Conservation (phyloP, 805 yeast species). For the Sungouiozyma intestinalis region DNA sequence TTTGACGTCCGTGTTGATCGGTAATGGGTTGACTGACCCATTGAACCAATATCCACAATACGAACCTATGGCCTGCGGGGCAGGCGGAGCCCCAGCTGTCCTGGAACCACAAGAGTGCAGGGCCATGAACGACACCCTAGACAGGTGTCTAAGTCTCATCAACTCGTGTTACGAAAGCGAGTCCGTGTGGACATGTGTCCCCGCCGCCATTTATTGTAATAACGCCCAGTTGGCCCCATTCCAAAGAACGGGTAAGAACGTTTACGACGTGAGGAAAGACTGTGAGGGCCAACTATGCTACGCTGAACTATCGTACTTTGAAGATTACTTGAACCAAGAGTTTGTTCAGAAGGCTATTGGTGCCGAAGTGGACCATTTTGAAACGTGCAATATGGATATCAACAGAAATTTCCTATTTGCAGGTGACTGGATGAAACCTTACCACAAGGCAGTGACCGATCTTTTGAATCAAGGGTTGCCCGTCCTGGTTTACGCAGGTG, state of each 20-base stretch:
- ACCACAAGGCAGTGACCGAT: slow-evolving; percentile 62
- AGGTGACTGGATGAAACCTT: slow-evolving; percentile 91
- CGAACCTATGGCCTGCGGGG: slow-evolving; percentile 92
- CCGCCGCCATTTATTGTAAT: slow-evolving; percentile 86
- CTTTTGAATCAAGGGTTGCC: slow-evolving; percentile 67
- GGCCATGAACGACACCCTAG: slow-evolving; percentile 53
- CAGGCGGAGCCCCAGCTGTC: slow-evolving; percentile 75
- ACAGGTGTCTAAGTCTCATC: slow-evolving; percentile 69
- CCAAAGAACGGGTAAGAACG: slow-evolving; percentile 77
- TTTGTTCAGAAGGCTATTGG: slow-evolving; percentile 77
- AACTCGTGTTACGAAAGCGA: slow-evolving; percentile 67
- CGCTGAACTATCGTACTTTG: slow-evolving; percentile 64
- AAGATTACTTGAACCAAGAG: slow-evolving; percentile 64
- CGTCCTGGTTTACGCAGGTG: slow-evolving; percentile 87
- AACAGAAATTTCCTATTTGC: slow-evolving; percentile 71
- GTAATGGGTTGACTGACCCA: slow-evolving; percentile 86
- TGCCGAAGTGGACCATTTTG: slow-evolving; percentile 73
- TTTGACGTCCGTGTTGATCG: slow-evolving; percentile 70
- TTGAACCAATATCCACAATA: slow-evolving; percentile 67
- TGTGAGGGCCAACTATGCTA: slow-evolving; percentile 73
- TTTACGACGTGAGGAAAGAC: slow-evolving; percentile 74
- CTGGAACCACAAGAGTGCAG: slow-evolving; percentile 72
- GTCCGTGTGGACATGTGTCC: slow-evolving; percentile 77
- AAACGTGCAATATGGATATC: slow-evolving; percentile 68
- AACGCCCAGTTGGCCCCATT: slow-evolving; percentile 74